These are phyloP conservation scores for Protostelium mycophagum DNA, from an alignment of 78 protist species.

Conservation along the genomic window DNA sequence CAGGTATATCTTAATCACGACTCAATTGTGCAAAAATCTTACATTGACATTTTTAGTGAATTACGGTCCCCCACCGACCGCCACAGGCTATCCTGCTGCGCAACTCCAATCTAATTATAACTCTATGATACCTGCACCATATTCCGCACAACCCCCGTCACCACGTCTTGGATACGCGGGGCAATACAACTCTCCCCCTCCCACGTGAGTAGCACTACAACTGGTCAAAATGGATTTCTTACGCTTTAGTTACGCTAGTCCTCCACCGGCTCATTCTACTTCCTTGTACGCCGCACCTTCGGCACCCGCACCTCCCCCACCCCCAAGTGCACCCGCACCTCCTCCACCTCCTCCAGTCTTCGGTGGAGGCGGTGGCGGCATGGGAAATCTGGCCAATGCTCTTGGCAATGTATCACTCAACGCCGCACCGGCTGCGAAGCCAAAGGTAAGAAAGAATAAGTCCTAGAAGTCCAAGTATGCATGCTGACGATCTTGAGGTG, in stretches of 20 bases:
- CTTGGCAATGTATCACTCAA: conserved; percentile 14
- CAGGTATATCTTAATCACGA: not conserved
- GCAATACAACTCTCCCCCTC: not conserved
- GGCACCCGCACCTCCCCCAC: conserved; percentile 57
- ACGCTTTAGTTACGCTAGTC: too few relatives aligned
- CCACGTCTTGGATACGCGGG: not conserved
- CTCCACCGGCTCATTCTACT: not conserved
- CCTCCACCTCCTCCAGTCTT: conserved; percentile 40
- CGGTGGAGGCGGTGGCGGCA: not conserved
- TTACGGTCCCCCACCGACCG: not conserved
- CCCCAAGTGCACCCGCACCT: conserved; percentile 37
- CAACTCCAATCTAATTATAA: too few relatives aligned
- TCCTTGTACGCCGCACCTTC: conserved; percentile 7
- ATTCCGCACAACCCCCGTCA: not conserved
- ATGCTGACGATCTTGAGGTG: not conserved
- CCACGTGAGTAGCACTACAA: too few relatives aligned
- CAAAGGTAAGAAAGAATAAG: conserved; percentile 1
- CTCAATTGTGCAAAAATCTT: not conserved
- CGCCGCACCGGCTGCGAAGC: conserved; percentile 13
- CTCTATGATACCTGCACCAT: too few relatives aligned
- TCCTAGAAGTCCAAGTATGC: not conserved
- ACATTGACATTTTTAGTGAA: too few relatives aligned
- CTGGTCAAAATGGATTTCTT: too few relatives aligned
- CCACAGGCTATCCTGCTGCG: not conserved
- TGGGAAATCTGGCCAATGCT: conserved; percentile 2